Evolutionary conservation across 805 yeast species (phyloP).

Genomic region (Teunomyces tritomae): DNA sequence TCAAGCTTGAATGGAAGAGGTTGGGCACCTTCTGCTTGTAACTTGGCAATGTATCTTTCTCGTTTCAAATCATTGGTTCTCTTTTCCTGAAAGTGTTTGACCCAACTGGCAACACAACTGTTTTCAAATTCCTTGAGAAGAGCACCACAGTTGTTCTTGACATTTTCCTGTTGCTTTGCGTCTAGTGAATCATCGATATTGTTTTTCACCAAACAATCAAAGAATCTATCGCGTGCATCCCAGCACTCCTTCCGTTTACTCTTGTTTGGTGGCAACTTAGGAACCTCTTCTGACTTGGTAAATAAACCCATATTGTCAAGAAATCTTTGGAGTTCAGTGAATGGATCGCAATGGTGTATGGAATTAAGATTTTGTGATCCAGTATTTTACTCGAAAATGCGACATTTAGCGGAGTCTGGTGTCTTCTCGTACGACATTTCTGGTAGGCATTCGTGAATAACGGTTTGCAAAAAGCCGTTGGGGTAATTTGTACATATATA

Average conservation of each 20-base stretch:
- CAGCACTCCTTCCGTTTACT: slow-evolving; percentile 77
- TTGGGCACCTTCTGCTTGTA: slow-evolving; percentile 65
- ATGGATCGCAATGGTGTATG: not conserved
- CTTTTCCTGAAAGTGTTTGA: slow-evolving; percentile 83
- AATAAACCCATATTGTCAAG: slow-evolving; percentile 49
- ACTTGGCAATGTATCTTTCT: slow-evolving; percentile 63
- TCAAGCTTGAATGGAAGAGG: slow-evolving; percentile 28
- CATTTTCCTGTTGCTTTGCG: slow-evolving; percentile 42
- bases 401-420: not conserved
- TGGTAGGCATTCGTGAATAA: not conserved
- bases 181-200: slow-evolving; percentile 70
- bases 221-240: slow-evolving; percentile 81
- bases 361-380: not conserved
- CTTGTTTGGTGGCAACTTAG: slow-evolving; percentile 54
- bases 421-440: not conserved
- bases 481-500: not conserved
- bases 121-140: slow-evolving; percentile 59
- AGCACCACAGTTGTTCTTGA: slow-evolving; percentile 55
- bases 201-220: slow-evolving; percentile 68
- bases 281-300: slow-evolving; percentile 29
- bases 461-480: slow-evolving; percentile 1
- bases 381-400: not conserved
- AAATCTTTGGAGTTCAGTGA: not conserved
- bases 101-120: slow-evolving; percentile 89
- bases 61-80: slow-evolving; percentile 73